Evolutionary conservation across 1,284 basidiomycete genomes (phyloP).

Genomic region (Heliocybe sulcata): DNA sequence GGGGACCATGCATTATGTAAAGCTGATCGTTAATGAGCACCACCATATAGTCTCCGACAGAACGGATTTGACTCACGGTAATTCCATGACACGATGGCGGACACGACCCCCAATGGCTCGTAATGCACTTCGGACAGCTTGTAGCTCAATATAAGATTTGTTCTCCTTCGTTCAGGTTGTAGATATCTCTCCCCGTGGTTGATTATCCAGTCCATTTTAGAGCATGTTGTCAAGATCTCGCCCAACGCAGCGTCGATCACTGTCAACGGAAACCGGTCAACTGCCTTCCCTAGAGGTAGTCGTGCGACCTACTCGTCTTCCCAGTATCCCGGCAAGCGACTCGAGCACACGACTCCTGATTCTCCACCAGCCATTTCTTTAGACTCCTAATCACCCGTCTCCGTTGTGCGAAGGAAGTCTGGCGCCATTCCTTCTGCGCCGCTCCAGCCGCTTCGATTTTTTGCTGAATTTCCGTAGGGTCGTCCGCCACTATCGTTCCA

Average conservation of each 20-base stretch:
- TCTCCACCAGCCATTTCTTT: conserved; percentile 85
- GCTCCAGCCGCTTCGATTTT: conserved; percentile 64
- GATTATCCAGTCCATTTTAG: conserved; percentile 85
- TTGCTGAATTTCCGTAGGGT: conserved; percentile 52
- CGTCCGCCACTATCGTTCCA: conserved; percentile 62
- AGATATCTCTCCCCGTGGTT: conserved; percentile 75
- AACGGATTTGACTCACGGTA: conserved; percentile 52
- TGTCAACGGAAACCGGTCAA: conserved; percentile 20
- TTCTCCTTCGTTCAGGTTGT: conserved; percentile 60
- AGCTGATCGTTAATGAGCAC: conserved; percentile 37
- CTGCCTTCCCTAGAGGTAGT: background rate
- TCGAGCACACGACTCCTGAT: conserved; percentile 78
- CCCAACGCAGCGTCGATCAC: conserved; percentile 88
- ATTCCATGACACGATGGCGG: conserved; percentile 93
- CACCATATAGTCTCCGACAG: background rate
- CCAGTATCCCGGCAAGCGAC: conserved; percentile 95
- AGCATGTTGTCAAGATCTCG: conserved; percentile 83
- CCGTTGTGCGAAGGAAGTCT: conserved; percentile 72
- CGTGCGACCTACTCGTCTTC: conserved; percentile 74
- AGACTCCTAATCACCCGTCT: conserved; percentile 79
- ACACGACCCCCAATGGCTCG: conserved; percentile 91
- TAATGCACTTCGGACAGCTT: conserved; percentile 82
- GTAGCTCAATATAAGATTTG: conserved; percentile 79
- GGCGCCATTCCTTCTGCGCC: conserved; percentile 69
- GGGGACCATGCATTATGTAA: conserved; percentile 93